Evolutionary conservation across 73 alveolate genomes (phyloP), one percentile per base, ranked within the genome.

Genomic region (Effrenium voratum): DNA sequence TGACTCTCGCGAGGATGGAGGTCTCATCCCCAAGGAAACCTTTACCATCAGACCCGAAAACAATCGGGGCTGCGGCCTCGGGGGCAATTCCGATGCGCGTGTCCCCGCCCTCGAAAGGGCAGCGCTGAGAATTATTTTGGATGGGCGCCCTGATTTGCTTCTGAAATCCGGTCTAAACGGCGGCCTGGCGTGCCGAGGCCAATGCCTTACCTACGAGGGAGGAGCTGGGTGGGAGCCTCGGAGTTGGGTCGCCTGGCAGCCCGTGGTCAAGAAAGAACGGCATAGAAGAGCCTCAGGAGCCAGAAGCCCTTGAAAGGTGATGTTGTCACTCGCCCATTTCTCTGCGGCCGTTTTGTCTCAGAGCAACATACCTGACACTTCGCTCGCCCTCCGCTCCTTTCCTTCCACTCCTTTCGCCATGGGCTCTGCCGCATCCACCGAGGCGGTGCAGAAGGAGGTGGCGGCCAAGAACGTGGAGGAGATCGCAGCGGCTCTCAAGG

Each of bases 181-280:
- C 73, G 0, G 73, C 30, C 26, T 55, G 32, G 15, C 34, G 2
- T 19, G 38, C 93, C 28, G 38, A 86, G 94, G 49, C 38, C 34
- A n/a, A 63, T 86, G 94, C 82, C 82, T 86, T 45, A 86, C 94
- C 83, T 86, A 86, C 60, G 94, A 86, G 82, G 94, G 94, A 43
- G 72, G 60, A 3, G 73, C 94, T 36, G 94, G 94, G 94, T 63
- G 24, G 34, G 49, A 82, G 26, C 34, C 94, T 59, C 45, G 40
- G 70, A 32, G 40, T 15, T 8, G 26, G 63, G 63, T 52, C 8
- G 26, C 19, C n/a, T n/a, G n/a, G n/a, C n/a, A n/a, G n/a, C n/a
- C n/a, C n/a, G n/a, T n/a, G n/a, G n/a, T n/a, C n/a, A n/a, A n/a
- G n/a, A n/a, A n/a, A n/a, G n/a, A n/a, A n/a, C n/a, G n/a, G n/a